phyloP scores from a whole-genome alignment of 345 rosid species.

The Boechera retrofracta region DNA sequence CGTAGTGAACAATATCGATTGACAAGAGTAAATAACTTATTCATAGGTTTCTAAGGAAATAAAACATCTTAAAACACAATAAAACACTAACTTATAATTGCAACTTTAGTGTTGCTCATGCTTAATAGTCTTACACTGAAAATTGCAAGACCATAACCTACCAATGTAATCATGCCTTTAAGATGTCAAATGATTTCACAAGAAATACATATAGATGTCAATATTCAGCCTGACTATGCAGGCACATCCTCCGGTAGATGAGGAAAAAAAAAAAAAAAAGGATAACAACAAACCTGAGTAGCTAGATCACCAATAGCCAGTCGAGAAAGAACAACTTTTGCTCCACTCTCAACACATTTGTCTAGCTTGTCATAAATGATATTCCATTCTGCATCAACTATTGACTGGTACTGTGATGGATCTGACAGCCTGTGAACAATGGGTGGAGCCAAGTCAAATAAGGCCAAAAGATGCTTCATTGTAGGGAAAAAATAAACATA shows the following conservation, averaged over 20 bases:
- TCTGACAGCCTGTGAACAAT: constrained; percentile 73
- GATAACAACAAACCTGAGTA: constrained; percentile 70
- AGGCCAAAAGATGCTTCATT: constrained; percentile 22
- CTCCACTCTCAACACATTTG: constrained; percentile 92
- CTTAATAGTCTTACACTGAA: constrained; percentile 14
- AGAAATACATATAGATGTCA: neutral
- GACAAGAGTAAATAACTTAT: constrained; percentile 9
- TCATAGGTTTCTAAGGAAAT: constrained; percentile 7
- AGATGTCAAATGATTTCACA: constrained; percentile 1
- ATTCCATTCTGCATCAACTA: constrained; percentile 99
- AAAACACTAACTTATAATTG: constrained; percentile 17
- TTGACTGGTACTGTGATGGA: constrained; percentile 96
- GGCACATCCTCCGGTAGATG: constrained; percentile 1
- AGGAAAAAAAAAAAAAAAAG: neutral
- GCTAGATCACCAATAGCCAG: constrained; percentile 98
- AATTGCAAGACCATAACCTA: constrained; percentile 19
- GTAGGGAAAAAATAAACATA: neutral
- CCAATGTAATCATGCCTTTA: constrained; percentile 29
- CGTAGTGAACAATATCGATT: constrained; percentile 5
- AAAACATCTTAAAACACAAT: constrained; percentile 5
- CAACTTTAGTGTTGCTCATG: constrained; percentile 13
- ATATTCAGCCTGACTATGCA: constrained; percentile 21
- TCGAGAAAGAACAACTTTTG: constrained; percentile 95
- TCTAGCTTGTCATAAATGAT: constrained; percentile 98
- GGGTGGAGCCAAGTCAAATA: constrained; percentile 28